Evolutionary conservation across 1,284 basidiomycete species (phyloP), one percentile per base, ranked within the genome.

Genomic region (Meira miltonrushii): DNA sequence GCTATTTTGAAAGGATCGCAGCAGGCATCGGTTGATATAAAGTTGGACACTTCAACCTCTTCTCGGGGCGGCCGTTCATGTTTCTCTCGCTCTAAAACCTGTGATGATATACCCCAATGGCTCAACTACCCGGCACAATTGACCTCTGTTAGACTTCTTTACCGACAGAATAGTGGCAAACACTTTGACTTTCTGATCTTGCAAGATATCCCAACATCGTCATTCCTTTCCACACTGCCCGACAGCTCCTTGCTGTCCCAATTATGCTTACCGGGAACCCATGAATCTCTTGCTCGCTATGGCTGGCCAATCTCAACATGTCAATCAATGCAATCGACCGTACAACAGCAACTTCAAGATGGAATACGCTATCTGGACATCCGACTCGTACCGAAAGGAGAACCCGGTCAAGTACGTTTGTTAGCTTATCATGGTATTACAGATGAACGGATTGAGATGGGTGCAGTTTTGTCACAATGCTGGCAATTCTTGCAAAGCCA

Each of bases 301-400:
- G 69, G 71, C 40, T 73, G 62, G 64, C 69, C 71, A 25, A 59
- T 73, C 38, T 66, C 67, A 11, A 44, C 68, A 0, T 73, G 69
- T 53, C 71, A 73, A 40, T 49, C 54, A 1, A n/a, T 39, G 43
- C 46, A 46, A 3, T 54, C 61, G 6, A 55, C 57, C 21, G 60
- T 68, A 17, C 9, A 48, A 2, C 13, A 52, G 2, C 71, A 73
- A 41, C 68, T 73, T 23, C 21, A 51, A 1, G 60, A 52, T 33
- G 71, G 71, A 0, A 66, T 73, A 2, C 64, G 71, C 0, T 73
- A 65, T 57, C 61, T 73, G 38, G 71, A 73, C 56, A 33, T 73
- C 21, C 62, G 71, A 0, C 60, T 73, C 1, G 49, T 59, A 12
- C 62, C 66, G 46, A 67, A 67, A 37, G 70, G 64, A 2, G 56